A percentile compares a stretch with the other conserved stretches of the same genome.
These are phyloP conservation scores for Tribonema minus DNA, from an alignment of 108 stramenopile genomes.

Conservation along the genomic window DNA sequence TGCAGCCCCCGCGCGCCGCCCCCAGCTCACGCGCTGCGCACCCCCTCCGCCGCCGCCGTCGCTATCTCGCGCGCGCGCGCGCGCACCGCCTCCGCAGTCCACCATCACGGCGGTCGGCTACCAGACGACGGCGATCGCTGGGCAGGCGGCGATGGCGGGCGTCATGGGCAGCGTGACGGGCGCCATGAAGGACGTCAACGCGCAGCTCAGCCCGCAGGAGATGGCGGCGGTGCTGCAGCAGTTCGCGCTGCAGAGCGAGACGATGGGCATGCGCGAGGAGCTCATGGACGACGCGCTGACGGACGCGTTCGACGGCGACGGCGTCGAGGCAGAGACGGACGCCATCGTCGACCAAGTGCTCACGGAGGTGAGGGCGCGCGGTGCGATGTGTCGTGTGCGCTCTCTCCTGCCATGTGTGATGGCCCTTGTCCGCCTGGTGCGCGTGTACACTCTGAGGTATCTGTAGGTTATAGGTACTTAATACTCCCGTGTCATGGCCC, in stretches of 20 bases:
- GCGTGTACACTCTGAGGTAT: too few species aligned
- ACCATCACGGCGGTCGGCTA: not conserved
- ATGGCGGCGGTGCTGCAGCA: slow-evolving; percentile 48
- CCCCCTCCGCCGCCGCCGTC: too few species aligned
- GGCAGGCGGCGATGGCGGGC: slow-evolving; percentile 31
- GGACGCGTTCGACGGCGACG: slow-evolving; percentile 44
- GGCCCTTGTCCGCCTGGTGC: too few species aligned
- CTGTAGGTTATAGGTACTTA: too few species aligned
- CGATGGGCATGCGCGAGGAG: slow-evolving; percentile 50
- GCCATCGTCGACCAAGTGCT: slow-evolving; percentile 34
- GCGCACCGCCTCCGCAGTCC: not conserved
- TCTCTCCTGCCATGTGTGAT: too few species aligned
- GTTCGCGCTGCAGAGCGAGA: slow-evolving; percentile 56
- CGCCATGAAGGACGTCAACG: slow-evolving; percentile 54
- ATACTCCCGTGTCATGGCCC: too few species aligned
- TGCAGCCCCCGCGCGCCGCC: too few species aligned
- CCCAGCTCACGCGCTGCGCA: too few species aligned
- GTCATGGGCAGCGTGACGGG: slow-evolving; percentile 47
- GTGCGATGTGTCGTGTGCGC: too few species aligned
- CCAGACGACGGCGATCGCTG: not conserved
- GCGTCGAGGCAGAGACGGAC: slow-evolving; percentile 24
- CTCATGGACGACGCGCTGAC: slow-evolving; percentile 44
- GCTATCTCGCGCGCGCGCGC: too few species aligned
- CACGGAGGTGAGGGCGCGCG: slow-evolving; percentile 13
- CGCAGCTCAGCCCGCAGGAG: slow-evolving; percentile 38